Evolutionary conservation across 306 rosid genomes (phyloP).

Genomic region (Cicer judaicum): DNA sequence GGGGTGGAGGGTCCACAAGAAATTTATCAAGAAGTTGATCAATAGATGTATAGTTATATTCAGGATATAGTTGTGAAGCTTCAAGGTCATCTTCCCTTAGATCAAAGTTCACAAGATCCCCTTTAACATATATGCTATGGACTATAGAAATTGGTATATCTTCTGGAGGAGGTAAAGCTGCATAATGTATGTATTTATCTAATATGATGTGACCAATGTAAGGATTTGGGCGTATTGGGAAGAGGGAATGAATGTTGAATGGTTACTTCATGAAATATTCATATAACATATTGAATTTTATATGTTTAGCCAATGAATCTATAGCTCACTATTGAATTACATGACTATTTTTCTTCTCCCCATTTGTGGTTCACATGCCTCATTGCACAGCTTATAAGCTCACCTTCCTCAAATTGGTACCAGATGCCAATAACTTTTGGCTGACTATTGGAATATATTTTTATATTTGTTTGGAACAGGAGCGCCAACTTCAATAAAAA

Average conservation of each 20-base stretch:
- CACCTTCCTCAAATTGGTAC: constrained; percentile 28
- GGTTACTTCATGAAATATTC: neutral
- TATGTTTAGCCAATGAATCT: constrained; percentile 17
- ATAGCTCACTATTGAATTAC: neutral
- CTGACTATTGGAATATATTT: neutral
- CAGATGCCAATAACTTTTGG: constrained; percentile 19
- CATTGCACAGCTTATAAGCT: constrained; percentile 16
- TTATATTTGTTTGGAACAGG: neutral
- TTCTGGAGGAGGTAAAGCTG: too few species aligned
- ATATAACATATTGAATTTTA: constrained; percentile 13
- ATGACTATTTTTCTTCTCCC: neutral
- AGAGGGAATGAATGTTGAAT: neutral
- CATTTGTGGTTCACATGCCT: neutral
- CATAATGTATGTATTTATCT: neutral
- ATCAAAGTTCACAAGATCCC: too few species aligned
- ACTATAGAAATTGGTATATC: too few species aligned
- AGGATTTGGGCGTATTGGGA: constrained; percentile 1
- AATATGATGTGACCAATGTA: neutral
- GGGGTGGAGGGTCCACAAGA: too few species aligned
- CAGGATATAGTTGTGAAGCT: too few species aligned
- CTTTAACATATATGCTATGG: too few species aligned
- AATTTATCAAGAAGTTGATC: too few species aligned
- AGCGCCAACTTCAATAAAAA: constrained; percentile 16
- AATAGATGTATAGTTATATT: too few species aligned
- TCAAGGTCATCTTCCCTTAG: too few species aligned